Evolutionary conservation across 2,329 filamentous ascomycete genomes (phyloP), one percentile per base, ranked within the genome.

Genomic region (Colletotrichum sansevieriae): DNA sequence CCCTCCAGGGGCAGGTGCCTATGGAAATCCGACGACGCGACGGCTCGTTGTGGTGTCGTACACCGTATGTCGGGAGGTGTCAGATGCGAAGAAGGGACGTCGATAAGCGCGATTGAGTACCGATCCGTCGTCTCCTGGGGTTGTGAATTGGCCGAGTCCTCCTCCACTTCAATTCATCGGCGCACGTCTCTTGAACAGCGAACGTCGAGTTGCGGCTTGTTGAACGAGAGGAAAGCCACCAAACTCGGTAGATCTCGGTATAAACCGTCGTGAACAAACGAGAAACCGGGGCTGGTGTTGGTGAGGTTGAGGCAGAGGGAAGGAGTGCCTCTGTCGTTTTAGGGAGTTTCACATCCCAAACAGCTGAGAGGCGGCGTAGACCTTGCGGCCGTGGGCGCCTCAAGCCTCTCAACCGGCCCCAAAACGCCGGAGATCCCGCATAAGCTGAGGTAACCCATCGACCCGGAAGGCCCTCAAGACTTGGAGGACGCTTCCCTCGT

Each of bases 1-100:
- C 80, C 83, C 83, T 78, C 78, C 74, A 75, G 76, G 79, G 79
- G 77, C 76, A 72, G 72, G 49, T 60, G 56, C 54, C 46, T 51
- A 57, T 20, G 61, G 22, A 43, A 33, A 67, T 5, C n/a, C 51
- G 37, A 51, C 20, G 65, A 41, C 25, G 57, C 49, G 46, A 41
- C 20, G 56, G 20, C 25, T 46, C 43, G 59, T 65, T 44, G 51
- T 62, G 12, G 33, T 55, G 37, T 58, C 22, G 44, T 8, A 41
- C 33, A 37, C 37, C 35, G 51, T 25, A 22, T 49, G 12, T 56
- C n/a, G 37, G 33, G 20, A 44, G 33, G 41, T 25, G 11, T 11
- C 25, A 37, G 37, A 15, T 11, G 43, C 15, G n/a, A 29, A 9
- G 25, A 18, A 43, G 52, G 46, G 56, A 39, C 20, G 20, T 43